Evolutionary conservation across 108 stramenopile genomes (phyloP).

Genomic region (Discostella stelligeroides): DNA sequence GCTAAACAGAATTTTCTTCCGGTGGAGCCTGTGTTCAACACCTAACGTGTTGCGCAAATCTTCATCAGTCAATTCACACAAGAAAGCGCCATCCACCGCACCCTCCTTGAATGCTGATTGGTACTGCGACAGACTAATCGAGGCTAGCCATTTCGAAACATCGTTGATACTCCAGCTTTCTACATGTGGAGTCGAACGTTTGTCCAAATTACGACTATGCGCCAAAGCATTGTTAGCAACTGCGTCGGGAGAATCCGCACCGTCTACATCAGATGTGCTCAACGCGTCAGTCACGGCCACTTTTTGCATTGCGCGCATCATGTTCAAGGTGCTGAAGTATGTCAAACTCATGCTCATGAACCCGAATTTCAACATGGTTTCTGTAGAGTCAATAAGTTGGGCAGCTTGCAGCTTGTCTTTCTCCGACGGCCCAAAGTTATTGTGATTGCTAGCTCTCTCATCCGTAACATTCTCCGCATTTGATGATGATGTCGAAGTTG

Average conservation of each 20-base stretch:
- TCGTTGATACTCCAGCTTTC: conserved; percentile 86
- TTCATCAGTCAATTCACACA: conserved; percentile 88
- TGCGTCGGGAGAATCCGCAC: conserved; percentile 2
- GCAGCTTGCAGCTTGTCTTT: conserved; percentile 81
- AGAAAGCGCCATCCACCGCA: conserved; percentile 86
- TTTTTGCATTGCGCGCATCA: conserved; percentile 89
- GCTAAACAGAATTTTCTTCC: conserved; percentile 87
- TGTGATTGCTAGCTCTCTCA: conserved; percentile 19
- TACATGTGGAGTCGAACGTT: conserved; percentile 44
- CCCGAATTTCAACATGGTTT: conserved; percentile 92
- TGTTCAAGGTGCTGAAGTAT: conserved; percentile 88
- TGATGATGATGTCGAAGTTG: neutral
- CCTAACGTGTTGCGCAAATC: conserved; percentile 86
- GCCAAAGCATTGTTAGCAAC: conserved; percentile 2
- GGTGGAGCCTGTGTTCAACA: conserved; percentile 86
- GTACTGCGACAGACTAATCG: conserved; percentile 81
- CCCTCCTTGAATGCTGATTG: conserved; percentile 80
- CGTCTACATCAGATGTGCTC: neutral
- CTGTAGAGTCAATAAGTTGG: conserved; percentile 85
- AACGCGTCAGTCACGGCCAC: conserved; percentile 46
- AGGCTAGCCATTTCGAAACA: conserved; percentile 82
- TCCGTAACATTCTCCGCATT: neutral
- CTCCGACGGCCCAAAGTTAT: conserved; percentile 41
- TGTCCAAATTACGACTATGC: conserved; percentile 7
- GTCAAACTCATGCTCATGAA: conserved; percentile 92